Conservation (phyloP, 2,329 filamentous ascomycete species). For the Myotisia sp. region DNA sequence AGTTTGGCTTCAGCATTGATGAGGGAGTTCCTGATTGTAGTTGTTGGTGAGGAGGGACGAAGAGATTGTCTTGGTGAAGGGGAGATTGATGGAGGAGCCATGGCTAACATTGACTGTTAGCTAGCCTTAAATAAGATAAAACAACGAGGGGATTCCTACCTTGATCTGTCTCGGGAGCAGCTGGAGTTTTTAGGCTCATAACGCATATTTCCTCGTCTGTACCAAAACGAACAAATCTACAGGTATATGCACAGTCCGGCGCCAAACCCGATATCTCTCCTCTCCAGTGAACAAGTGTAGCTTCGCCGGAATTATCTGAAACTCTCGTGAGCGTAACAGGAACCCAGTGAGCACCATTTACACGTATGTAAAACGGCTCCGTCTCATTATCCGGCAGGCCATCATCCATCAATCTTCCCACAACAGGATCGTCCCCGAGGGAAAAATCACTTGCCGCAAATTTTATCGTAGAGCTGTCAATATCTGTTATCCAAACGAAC, state of each 20-base stretch:
- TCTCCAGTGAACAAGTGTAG: slow-evolving; percentile 37
- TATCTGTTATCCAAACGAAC: slow-evolving; percentile 34
- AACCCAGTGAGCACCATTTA: slow-evolving; percentile 52
- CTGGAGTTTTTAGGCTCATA: slow-evolving; percentile 48
- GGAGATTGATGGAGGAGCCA: slow-evolving; percentile 24
- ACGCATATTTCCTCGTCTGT: slow-evolving; percentile 45
- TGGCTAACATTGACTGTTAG: slow-evolving; percentile 12
- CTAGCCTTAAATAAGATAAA: slow-evolving; percentile 14
- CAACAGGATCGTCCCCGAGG: slow-evolving; percentile 17
- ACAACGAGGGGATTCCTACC: slow-evolving; percentile 26
- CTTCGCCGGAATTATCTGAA: slow-evolving; percentile 31
- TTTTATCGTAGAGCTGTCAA: slow-evolving; percentile 34
- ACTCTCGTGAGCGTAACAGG: slow-evolving; percentile 41
- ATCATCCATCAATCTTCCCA: slow-evolving; percentile 4
- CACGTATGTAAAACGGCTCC: slow-evolving; percentile 50
- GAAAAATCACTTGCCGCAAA: slow-evolving; percentile 33
- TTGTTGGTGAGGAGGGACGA: slow-evolving; percentile 49
- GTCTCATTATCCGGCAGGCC: slow-evolving; percentile 18
- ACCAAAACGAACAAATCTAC: slow-evolving; percentile 45
- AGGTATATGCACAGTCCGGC: slow-evolving; percentile 49
- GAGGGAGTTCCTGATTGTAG: slow-evolving; percentile 52
- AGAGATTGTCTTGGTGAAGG: slow-evolving; percentile 44
- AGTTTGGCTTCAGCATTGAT: slow-evolving; percentile 47
- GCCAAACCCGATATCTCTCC: slow-evolving; percentile 52
- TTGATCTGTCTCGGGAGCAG: slow-evolving; percentile 44